Percentiles rank a stretch among this genome's conserved stretches.
Evolutionary conservation across 805 yeast species (phyloP).

Genomic region (Lachancea thermotolerans): DNA sequence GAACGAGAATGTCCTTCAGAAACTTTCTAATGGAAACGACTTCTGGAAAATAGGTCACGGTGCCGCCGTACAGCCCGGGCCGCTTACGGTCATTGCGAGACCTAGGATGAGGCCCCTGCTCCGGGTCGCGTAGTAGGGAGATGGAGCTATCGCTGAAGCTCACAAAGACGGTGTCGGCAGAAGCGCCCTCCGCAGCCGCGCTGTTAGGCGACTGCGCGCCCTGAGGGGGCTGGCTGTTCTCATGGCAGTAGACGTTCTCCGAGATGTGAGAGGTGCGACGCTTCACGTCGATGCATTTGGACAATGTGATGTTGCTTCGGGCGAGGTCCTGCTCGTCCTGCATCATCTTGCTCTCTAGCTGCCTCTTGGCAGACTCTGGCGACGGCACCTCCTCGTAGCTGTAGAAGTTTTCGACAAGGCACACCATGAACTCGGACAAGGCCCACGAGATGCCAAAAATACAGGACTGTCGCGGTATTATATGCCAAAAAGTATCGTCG

Average conservation of each 20-base stretch:
- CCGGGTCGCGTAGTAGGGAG: constrained; percentile 9
- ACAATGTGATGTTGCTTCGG: constrained; percentile 30
- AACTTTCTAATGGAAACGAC: constrained; percentile 10
- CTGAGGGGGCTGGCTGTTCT: not conserved
- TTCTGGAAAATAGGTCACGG: constrained; percentile 10
- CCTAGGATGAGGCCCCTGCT: constrained; percentile 1
- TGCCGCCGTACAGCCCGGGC: not conserved
- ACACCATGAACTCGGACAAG: constrained; percentile 28
- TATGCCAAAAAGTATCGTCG: constrained; percentile 31
- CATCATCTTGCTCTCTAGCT: not conserved
- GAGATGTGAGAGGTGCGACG: constrained; percentile 31
- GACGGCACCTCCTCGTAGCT: constrained; percentile 22
- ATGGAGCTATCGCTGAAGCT: constrained; percentile 13
- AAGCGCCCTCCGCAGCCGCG: not conserved
- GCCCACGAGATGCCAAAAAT: constrained; percentile 36
- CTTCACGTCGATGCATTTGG: constrained; percentile 34
- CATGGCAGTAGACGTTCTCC: constrained; percentile 23
- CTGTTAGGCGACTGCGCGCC: not conserved
- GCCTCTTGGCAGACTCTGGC: constrained; percentile 5
- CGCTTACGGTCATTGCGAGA: not conserved
- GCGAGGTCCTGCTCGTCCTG: constrained; percentile 16
- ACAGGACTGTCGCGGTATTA: constrained; percentile 36
- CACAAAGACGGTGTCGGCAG: constrained; percentile 8
- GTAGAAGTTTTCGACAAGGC: constrained; percentile 22
- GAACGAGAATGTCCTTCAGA: constrained; percentile 8